Evolutionary conservation across 1,139 yeast species (phyloP), one percentile per base, ranked within the genome.

Genomic region (Saccharomyces hybrid): DNA sequence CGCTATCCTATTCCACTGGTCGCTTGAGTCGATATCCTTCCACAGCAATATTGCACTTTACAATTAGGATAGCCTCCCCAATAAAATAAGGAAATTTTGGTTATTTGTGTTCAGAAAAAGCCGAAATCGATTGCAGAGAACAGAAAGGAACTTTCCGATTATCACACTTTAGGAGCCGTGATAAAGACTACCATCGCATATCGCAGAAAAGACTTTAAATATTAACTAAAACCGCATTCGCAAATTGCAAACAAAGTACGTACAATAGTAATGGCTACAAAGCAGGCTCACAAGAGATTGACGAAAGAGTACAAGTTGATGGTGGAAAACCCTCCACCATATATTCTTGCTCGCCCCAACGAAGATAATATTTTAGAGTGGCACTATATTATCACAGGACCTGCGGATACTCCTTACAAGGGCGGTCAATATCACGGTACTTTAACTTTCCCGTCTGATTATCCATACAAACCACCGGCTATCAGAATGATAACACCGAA

Each of bases 361-460:
- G 97, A 90, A 58, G 76, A 79, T 46, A 85, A 88, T 66, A 85
- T 88, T 54, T 72, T 88, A 53, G 85, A 79, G 64, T 76, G 78
- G 75, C 81, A 75, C 60, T 74, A 74, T 56, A 67, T 73, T 25
- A 72, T 76, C 42, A 71, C 76, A 49, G 98, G 97, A 0, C 96
- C 97, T 5, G 90, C 95, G 53, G 80, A 83, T 59, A 84, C 95
- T 0, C 96, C 95, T 4, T 91, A 85, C 67, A 85, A 78, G 55
- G 83, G 81, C 23, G 98, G 98, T 0, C 96, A 89, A 69, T 91
- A 86, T 68, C 96, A 90, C 66, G 97, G 98, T 2, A 80, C 89
- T 23, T 75, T 91, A 49, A 76, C 85, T 25, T 90, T 91, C 69
- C 96, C 96, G 0, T 72, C 82, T 9, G 95, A 89, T 61, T 91